Evolutionary conservation across 257 asterid species (phyloP), one percentile per base, ranked within the genome.

Genomic region (Solanum sitiens): DNA sequence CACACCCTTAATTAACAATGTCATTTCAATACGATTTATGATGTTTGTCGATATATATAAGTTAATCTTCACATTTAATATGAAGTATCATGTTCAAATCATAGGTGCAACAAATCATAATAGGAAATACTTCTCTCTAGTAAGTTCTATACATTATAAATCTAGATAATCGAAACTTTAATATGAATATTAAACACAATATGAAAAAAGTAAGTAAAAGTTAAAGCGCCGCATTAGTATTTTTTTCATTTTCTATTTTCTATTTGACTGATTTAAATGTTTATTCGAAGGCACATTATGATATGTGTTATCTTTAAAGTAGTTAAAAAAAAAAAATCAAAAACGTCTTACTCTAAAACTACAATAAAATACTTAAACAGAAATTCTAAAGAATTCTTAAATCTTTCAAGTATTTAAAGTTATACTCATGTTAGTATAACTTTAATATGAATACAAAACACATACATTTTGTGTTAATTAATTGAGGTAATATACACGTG

Each of bases 121-220:
- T 21, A 18, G 23, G 11, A 70, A 3, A 70, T 70, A 15, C 11
- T 12, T 6, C 32, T 12, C 37, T 67, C 32, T 67, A 25, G 13
- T 25, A 35, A 67, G 73, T 30, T 3, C 7, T 30, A 68, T 30
- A 1, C 3, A 2, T 7, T 68, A 68, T 14, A 33, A 68, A 72
- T 33, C 5, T 1, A 18, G 5, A 72, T 72, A 33, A 21, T 18
- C 8, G 5, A 0, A 5, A 73, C 16, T 73, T 15, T 1, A 16
- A 32, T 4, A 15, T 1, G 2, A 73, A 2, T 73, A 37, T 4
- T 0, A 0, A 0, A 73, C 2, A 2, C 3, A 8, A 16, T 1
- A 15, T 27, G 21, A 56, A 56, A 70, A 71, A n/a, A 16, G n/a
- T 32, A 71, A 4, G 33, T 32, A 71, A 71, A 71, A 71, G 14